Base-by-base conservation (phyloP, 352 stramenopile genomes). In the Phytophthora colocasiae region DNA sequence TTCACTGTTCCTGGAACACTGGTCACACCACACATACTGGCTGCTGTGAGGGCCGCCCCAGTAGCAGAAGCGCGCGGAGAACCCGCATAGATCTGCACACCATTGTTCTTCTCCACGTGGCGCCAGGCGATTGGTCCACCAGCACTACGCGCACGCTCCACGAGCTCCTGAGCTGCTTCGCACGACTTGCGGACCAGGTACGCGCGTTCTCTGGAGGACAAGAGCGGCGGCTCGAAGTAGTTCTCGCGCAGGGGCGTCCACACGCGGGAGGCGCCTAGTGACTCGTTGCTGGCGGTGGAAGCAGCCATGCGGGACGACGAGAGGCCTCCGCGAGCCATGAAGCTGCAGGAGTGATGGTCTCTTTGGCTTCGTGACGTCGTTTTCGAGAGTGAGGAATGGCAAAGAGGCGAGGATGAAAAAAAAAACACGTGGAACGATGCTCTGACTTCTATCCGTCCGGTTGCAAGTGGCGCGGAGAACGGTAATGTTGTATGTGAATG, bases 151-250 rank as follows among this genome's bases (percentile, higher is more conserved):
- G 83, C 83, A 60, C 86, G 86, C 58, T 91, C 84, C 2, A 95
- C 86, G 22, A 95, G 84, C 58, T 92, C 80, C 54, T 90, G 83
- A 14, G 86, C 84, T 19, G 86, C 83, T 54, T 95, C 84, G 69
- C 84, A 95, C 5, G 84, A 71, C 73, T 95, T 95, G 62, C 84
- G 86, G 47, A 95, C 83, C 6, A 95, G 71, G 57, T 95, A 95
- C 27, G 70, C 63, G 31, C 82, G 83, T 63, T 95, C 86, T 36
- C 87, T 81, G 2, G 73, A 27, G 1, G 84, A 92, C 1, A 95
- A 69, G 49, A 90, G 58, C 48, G 87, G 87, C 48, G 80, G 81
- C 49, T 80, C 71, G 56, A 95, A 95, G 72, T 90, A 81, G 73
- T 92, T 82, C 39, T 93, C 85, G 12, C 80, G 79, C 56, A 95